phyloP scores from a whole-genome alignment of 441 rosid species.

The Euphorbia corollata region DNA sequence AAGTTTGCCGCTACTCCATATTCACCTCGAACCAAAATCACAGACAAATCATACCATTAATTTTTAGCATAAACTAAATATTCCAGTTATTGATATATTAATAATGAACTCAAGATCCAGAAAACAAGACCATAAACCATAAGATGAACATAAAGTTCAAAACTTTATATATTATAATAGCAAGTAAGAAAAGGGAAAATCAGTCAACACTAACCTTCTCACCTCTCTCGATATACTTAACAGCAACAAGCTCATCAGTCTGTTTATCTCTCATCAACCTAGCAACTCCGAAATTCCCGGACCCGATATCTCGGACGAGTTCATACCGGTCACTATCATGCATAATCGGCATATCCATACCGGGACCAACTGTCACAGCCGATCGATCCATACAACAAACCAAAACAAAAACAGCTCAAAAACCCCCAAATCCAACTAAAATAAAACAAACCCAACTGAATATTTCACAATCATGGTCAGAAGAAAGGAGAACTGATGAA shows the following conservation, averaged over 20 bases:
- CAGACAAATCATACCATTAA: not conserved
- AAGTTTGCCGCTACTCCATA: not conserved
- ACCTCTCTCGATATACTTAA: conserved; percentile 97
- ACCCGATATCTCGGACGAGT: conserved; percentile 80
- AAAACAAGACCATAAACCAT: not conserved
- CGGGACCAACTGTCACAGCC: conserved; percentile 64
- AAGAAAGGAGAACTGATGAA: conserved; percentile 10
- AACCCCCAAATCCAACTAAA: not conserved
- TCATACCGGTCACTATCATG: conserved; percentile 93
- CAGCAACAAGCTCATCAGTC: conserved; percentile 86
- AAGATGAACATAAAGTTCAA: conserved; percentile 13
- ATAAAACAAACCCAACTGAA: conserved; percentile 4
- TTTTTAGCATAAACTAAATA: not conserved
- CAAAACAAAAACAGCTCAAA: not conserved
- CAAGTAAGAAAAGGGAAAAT: not conserved
- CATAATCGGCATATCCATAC: conserved; percentile 94
- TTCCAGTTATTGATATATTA: not conserved
- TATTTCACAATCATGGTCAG: conserved; percentile 28
- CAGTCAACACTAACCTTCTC: conserved; percentile 62
- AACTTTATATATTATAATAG: not conserved
- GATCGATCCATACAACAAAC: conserved; percentile 53
- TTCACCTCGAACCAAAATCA: not conserved
- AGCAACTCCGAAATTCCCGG: conserved; percentile 92
- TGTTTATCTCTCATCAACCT: conserved; percentile 85
- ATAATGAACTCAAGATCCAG: not conserved